Conservation (phyloP, 192 early-diverging fungal genomes). For the Coemansia sp. region DNA sequence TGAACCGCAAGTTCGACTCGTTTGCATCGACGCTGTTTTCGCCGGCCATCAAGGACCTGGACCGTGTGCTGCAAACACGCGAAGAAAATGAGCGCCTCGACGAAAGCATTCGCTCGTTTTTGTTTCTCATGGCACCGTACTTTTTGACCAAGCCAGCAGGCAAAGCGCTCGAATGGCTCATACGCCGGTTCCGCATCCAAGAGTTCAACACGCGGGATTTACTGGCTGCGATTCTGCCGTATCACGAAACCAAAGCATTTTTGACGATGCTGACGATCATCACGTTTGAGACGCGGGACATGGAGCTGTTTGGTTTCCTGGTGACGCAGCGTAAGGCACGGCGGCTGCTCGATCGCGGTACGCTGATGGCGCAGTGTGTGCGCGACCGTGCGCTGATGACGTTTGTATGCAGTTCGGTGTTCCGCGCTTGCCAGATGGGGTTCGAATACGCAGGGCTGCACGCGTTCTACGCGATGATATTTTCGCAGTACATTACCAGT, state of each 20-base stretch:
- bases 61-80: conserved; percentile 76
- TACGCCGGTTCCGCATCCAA: conserved; percentile 81
- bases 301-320: conserved; percentile 43
- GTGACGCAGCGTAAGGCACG: conserved; percentile 47
- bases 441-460: conserved; percentile 40
- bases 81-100: conserved; percentile 81
- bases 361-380: conserved; percentile 68
- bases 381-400: conserved; percentile 71
- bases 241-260: conserved; percentile 91
- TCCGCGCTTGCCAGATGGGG: conserved; percentile 30
- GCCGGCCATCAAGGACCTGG: conserved; percentile 71
- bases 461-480: conserved; percentile 43
- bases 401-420: conserved; percentile 72
- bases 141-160: conserved; percentile 82
- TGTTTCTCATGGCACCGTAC: conserved; percentile 78
- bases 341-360: conserved; percentile 64
- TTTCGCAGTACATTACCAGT: conserved; percentile 40
- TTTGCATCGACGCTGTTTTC: conserved; percentile 81
- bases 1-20: conserved; percentile 63
- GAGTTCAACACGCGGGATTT: conserved; percentile 83
- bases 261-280: conserved; percentile 78
- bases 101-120: conserved; percentile 68
- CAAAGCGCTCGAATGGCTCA: conserved; percentile 90
- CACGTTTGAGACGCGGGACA: conserved; percentile 59
- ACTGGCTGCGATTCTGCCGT: conserved; percentile 80